Evolutionary conservation across 345 rosid species (phyloP).

Genomic region (Iberis pinnata): DNA sequence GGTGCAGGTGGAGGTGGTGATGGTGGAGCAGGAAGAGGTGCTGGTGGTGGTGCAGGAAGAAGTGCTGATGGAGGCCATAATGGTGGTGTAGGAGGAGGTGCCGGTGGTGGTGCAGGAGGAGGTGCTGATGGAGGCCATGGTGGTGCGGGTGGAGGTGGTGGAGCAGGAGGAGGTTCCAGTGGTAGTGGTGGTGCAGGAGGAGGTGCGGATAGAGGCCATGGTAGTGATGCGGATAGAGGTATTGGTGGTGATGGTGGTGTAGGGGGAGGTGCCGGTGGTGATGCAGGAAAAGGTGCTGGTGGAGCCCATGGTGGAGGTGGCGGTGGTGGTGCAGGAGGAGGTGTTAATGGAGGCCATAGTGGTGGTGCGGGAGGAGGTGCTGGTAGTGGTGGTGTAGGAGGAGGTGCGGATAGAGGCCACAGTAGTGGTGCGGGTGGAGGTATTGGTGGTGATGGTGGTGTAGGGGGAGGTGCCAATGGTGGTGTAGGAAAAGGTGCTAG

Average conservation of each 20-base stretch:
- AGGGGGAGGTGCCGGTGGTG: too few relatives aligned
- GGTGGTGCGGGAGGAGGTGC: conserved; percentile 21
- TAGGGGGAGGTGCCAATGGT: conserved; percentile 17
- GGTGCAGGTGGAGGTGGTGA: conserved; percentile 28
- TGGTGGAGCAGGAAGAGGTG: neutral
- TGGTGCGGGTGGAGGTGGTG: conserved; percentile 17
- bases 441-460: conserved; percentile 9
- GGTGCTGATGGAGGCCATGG: conserved; percentile 19
- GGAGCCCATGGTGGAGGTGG: conserved; percentile 20
- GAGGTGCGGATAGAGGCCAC: conserved; percentile 1
- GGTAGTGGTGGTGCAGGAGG: too few relatives aligned
- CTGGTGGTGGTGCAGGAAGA: neutral
- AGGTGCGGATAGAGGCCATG: too few relatives aligned
- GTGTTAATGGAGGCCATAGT: neutral
- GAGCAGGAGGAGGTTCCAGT: conserved; percentile 32
- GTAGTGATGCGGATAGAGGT: too few relatives aligned
- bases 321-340: too few relatives aligned
- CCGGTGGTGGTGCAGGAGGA: conserved; percentile 18
- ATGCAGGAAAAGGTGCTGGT: too few relatives aligned
- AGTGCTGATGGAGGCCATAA: neutral
- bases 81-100: too few relatives aligned
- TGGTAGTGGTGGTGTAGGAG: conserved; percentile 23
- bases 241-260: too few relatives aligned
- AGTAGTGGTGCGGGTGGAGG: neutral
- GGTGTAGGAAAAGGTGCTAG: conserved; percentile 8